Evolutionary conservation across 768 basidiomycete species (phyloP).

Genomic region (Leccinum obscurum): DNA sequence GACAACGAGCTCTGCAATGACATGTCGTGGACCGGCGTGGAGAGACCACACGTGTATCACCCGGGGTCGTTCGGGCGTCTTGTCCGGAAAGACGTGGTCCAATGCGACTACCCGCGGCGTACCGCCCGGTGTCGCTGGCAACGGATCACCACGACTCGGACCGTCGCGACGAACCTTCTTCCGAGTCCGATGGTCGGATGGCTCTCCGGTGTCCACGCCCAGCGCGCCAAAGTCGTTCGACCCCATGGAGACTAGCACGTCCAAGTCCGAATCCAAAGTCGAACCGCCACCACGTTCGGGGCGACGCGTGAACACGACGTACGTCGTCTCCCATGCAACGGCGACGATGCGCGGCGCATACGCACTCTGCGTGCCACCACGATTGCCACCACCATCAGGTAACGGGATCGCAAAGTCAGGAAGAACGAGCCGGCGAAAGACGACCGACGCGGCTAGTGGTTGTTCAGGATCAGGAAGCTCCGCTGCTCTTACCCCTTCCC

Average conservation of each 20-base stretch:
- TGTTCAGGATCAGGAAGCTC: not conserved
- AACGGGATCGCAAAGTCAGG: not conserved
- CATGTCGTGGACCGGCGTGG: too few species aligned
- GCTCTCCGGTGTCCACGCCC: conserved; percentile 46
- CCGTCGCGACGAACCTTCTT: too few species aligned
- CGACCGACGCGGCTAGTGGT: conserved; percentile 6
- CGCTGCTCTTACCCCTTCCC: not conserved
- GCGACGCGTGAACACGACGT: conserved; percentile 54
- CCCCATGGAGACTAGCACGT: conserved; percentile 76
- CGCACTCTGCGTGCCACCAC: not conserved
- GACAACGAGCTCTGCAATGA: too few species aligned
- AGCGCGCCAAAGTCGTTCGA: conserved; percentile 83
- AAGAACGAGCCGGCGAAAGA: conserved; percentile 53
- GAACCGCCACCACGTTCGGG: not conserved
- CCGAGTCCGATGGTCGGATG: not conserved
- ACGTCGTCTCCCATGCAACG: conserved; percentile 84
- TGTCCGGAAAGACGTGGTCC: too few species aligned
- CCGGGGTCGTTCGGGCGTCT: too few species aligned
- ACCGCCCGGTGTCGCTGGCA: too few species aligned
- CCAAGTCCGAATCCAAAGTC: conserved; percentile 25
- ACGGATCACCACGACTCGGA: too few species aligned
- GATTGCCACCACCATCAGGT: not conserved
- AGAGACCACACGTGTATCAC: too few species aligned
- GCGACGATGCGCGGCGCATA: conserved; percentile 26
- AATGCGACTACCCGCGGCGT: too few species aligned